These are phyloP conservation scores for Colletotrichum shisoi DNA, from an alignment of 2,329 filamentous ascomycete genomes.

Conservation along the genomic window DNA sequence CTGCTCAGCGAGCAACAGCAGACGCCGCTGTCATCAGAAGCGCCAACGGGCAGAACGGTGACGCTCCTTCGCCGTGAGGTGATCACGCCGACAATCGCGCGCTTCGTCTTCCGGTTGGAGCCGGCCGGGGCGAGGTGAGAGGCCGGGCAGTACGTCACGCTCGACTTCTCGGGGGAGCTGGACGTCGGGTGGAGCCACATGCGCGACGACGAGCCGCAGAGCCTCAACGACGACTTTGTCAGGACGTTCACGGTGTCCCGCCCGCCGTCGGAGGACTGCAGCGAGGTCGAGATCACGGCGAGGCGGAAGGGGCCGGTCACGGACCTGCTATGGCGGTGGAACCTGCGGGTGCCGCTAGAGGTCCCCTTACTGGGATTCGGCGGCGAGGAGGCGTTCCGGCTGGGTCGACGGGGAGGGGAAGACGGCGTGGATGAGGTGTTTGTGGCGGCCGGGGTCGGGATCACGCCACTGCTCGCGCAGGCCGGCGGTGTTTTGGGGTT, in stretches of 20 bases:
- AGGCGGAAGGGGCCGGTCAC: conserved; percentile 75
- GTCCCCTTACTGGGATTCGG: conserved; percentile 77
- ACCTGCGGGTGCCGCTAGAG: conserved; percentile 63
- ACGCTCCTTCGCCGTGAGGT: conserved; percentile 65
- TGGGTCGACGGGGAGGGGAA: conserved; percentile 21
- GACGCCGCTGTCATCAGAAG: not conserved
- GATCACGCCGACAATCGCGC: conserved; percentile 71
- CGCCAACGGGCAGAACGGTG: conserved; percentile 50
- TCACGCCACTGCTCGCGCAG: conserved; percentile 81
- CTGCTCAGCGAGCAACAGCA: conserved; percentile 62
- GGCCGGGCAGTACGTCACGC: conserved; percentile 78
- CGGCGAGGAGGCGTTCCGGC: conserved; percentile 60
- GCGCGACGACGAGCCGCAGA: conserved; percentile 79
- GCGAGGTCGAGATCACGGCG: conserved; percentile 73
- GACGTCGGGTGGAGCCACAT: conserved; percentile 82
- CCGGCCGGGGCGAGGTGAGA: conserved; percentile 56
- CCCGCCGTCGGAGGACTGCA: conserved; percentile 57
- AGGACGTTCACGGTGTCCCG: conserved; percentile 84
- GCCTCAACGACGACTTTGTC: conserved; percentile 84
- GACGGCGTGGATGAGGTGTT: conserved; percentile 59
- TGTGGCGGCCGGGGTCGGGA: conserved; percentile 80
- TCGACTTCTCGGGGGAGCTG: conserved; percentile 75
- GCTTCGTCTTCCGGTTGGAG: conserved; percentile 63
- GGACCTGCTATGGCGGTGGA: conserved; percentile 67
- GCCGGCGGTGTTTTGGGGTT: conserved; percentile 57